Evolutionary conservation across 768 basidiomycete species (phyloP).

Genomic region (Clitopilus passeckerianus): DNA sequence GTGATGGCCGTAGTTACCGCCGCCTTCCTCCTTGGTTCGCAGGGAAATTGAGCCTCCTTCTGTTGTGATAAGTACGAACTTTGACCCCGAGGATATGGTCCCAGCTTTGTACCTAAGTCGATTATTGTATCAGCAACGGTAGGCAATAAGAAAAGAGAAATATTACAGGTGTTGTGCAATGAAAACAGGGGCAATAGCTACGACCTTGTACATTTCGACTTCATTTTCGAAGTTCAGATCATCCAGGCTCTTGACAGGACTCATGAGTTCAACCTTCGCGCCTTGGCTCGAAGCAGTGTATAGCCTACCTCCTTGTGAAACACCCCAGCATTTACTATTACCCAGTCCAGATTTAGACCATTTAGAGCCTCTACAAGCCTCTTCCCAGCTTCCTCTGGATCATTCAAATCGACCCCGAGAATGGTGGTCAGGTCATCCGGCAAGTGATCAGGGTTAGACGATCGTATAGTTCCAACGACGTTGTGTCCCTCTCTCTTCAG

Average conservation of each 20-base stretch:
- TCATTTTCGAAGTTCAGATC: conserved; percentile 30
- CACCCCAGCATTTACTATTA: conserved; percentile 33
- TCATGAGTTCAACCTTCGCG: background rate
- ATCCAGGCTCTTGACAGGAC: conserved; percentile 24
- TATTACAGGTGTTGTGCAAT: conserved; percentile 22
- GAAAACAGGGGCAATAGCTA: conserved; percentile 37
- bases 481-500: conserved; percentile 18
- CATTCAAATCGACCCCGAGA: conserved; percentile 27
- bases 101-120: conserved; percentile 13
- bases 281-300: background rate
- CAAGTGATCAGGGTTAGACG: conserved; percentile 16
- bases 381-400: conserved; percentile 24
- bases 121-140: background rate
- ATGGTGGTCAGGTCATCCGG: conserved; percentile 29
- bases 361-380: conserved; percentile 29
- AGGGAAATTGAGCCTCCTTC: conserved; percentile 41
- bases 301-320: conserved; percentile 31
- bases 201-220: conserved; percentile 39
- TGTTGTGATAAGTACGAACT: conserved; percentile 37
- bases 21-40: conserved; percentile 38
- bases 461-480: conserved; percentile 35
- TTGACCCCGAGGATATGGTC: conserved; percentile 22
- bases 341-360: conserved; percentile 23
- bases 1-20: conserved; percentile 45
- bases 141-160: background rate